Conservation (phyloP, 1,139 yeast species). For the Debaryomyces coudertii region DNA sequence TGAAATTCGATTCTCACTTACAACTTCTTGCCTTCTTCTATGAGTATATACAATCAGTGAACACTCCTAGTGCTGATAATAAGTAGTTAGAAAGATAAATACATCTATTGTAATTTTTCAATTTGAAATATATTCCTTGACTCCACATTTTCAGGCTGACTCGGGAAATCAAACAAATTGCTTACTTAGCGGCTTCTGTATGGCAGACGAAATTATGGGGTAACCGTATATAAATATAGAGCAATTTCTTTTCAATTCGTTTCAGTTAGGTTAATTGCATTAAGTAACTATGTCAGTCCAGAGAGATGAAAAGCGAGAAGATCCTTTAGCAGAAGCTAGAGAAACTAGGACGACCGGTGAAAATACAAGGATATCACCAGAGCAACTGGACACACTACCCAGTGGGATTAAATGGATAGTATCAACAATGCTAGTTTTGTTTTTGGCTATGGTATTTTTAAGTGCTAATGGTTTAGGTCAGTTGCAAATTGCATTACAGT, state of each 20-base stretch:
- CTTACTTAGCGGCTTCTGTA: too few species aligned
- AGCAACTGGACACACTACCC: background rate
- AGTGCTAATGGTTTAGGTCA: constrained; percentile 27
- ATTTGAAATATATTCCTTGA: background rate
- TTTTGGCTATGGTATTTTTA: constrained; percentile 19
- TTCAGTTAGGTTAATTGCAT: background rate
- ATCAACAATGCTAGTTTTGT: background rate
- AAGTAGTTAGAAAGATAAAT: constrained; percentile 2
- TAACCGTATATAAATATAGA: background rate
- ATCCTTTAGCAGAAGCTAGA: background rate
- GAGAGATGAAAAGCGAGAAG: background rate
- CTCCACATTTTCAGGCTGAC: background rate
- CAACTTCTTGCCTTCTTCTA: constrained; percentile 47
- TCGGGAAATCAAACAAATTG: too few species aligned
- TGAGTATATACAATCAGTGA: constrained; percentile 34
- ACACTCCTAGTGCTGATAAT: constrained; percentile 24
- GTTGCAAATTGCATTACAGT: constrained; percentile 25
- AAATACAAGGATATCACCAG: background rate
- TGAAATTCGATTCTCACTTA: constrained; percentile 41
- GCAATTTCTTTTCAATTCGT: background rate
- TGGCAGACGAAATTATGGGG: background rate
- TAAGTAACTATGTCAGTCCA: background rate
- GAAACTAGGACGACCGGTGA: background rate
- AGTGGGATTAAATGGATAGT: background rate
- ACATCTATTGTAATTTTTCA: background rate